A percentile compares a stretch with the other conserved stretches of the same genome.
Evolutionary conservation across 1,284 basidiomycete species (phyloP).

Genomic region (Puccinia coronata): DNA sequence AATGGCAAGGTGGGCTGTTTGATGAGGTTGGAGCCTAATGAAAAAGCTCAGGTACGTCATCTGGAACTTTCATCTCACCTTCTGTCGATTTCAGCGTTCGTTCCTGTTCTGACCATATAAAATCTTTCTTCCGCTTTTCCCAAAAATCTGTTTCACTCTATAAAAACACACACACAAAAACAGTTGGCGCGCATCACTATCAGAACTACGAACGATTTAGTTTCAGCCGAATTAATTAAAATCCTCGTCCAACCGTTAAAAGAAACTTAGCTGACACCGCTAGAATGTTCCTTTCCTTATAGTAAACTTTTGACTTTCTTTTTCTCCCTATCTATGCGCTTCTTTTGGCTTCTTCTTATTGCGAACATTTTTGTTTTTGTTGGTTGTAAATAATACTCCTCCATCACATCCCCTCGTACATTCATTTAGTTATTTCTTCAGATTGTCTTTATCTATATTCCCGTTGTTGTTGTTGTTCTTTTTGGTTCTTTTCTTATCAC

Average conservation of each 20-base stretch:
- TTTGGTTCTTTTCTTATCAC: no score
- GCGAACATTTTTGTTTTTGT: no score
- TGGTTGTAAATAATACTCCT: no score
- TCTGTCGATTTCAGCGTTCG: not conserved
- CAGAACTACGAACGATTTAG: slow-evolving; percentile 89
- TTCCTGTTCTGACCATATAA: not conserved
- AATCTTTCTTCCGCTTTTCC: not conserved
- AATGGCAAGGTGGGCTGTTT: slow-evolving; percentile 94
- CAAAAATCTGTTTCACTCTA: not conserved
- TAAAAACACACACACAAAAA: slow-evolving; percentile 22
- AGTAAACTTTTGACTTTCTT: not conserved
- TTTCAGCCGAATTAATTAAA: slow-evolving; percentile 74
- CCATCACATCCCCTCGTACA: no score
- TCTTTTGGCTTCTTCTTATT: not conserved
- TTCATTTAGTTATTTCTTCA: no score
- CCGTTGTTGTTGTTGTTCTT: no score
- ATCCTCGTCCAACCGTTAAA: slow-evolving; percentile 30
- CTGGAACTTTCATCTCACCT: not conserved
- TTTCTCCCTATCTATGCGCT: not conserved
- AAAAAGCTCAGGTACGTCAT: slow-evolving; percentile 77
- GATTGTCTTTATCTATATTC: no score
- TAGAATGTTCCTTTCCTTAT: not conserved
- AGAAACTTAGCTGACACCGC: not conserved
- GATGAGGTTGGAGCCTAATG: slow-evolving; percentile 88
- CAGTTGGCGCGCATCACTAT: slow-evolving; percentile 91